Conservation (phyloP, 176 grass and related monocot species). For the Raddia distichophylla region DNA sequence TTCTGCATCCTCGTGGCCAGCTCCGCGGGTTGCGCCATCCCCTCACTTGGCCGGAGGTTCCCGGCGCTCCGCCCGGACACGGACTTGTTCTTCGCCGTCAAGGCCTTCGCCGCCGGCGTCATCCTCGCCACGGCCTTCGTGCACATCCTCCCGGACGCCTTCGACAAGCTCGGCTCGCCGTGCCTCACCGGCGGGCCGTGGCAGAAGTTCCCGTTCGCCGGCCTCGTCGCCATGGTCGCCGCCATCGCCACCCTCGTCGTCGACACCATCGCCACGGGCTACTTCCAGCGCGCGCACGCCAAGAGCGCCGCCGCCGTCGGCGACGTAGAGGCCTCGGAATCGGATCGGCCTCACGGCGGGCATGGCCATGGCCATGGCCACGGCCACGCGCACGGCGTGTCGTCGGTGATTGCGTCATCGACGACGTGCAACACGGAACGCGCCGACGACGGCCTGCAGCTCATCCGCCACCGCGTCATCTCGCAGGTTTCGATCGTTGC, state of each 20-base stretch:
- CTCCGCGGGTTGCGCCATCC: conserved; percentile 48
- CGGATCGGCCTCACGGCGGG: conserved; percentile 15
- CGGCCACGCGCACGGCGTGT: conserved; percentile 43
- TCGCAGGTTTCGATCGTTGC: conserved; percentile 49
- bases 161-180: conserved; percentile 55
- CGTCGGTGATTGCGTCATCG: conserved; percentile 6
- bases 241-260: conserved; percentile 67
- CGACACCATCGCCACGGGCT: conserved; percentile 74
- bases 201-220: conserved; percentile 61
- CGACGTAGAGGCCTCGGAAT: neutral
- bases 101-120: conserved; percentile 80
- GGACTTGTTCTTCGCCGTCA: conserved; percentile 65
- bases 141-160: conserved; percentile 72
- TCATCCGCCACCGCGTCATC: conserved; percentile 69
- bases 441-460: conserved; percentile 36
- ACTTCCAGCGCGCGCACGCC: conserved; percentile 53
- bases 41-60: conserved; percentile 46
- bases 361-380: conserved; percentile 47
- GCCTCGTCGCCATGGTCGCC: conserved; percentile 64
- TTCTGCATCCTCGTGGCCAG: conserved; percentile 66
- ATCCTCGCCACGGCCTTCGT: conserved; percentile 80
- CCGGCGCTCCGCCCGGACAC: conserved; percentile 47
- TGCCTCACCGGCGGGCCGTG: conserved; percentile 58
- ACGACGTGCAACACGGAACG: neutral
- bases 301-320: conserved; percentile 11